Percentiles rank a stretch among this genome's conserved stretches.
These are phyloP conservation scores for Gossypium longicalyx DNA, from an alignment of 345 rosid genomes.

Conservation along the genomic window DNA sequence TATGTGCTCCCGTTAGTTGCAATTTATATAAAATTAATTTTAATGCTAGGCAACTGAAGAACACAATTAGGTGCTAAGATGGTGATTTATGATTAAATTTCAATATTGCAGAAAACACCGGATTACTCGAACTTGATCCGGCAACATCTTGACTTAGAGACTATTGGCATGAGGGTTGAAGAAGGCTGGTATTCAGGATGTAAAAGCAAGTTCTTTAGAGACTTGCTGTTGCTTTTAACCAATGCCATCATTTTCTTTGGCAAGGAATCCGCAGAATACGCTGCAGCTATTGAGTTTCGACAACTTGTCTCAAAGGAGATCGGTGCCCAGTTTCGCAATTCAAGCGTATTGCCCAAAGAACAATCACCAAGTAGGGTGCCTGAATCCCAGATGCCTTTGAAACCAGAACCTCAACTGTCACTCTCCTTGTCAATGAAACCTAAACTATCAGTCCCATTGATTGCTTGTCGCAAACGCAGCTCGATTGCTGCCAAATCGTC, in stretches of 20 bases:
- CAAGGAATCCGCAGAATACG: constrained; percentile 37
- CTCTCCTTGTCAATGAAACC: constrained; percentile 26
- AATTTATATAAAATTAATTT: neutral
- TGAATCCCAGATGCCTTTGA: constrained; percentile 11
- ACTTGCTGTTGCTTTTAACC: constrained; percentile 56
- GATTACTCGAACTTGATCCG: constrained; percentile 38
- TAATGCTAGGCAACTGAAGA: too few relatives aligned
- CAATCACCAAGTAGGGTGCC: neutral
- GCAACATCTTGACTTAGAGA: constrained; percentile 56
- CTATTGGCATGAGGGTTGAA: constrained; percentile 40
- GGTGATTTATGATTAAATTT: too few relatives aligned
- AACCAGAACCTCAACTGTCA: constrained; percentile 25
- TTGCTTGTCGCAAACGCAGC: constrained; percentile 49
- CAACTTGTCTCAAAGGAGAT: constrained; percentile 40
- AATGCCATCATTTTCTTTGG: constrained; percentile 45
- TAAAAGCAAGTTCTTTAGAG: constrained; percentile 40
- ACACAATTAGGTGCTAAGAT: too few relatives aligned
- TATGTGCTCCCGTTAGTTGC: neutral
- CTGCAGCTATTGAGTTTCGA: constrained; percentile 44
- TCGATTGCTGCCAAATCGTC: constrained; percentile 33
- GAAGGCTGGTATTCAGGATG: constrained; percentile 43
- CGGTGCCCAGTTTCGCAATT: constrained; percentile 25
- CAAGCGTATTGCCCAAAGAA: constrained; percentile 21
- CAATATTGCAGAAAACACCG: constrained; percentile 42
- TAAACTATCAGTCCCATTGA: constrained; percentile 31